Conservation (phyloP, 208 protist species). For the Wallacemonas sp. region DNA sequence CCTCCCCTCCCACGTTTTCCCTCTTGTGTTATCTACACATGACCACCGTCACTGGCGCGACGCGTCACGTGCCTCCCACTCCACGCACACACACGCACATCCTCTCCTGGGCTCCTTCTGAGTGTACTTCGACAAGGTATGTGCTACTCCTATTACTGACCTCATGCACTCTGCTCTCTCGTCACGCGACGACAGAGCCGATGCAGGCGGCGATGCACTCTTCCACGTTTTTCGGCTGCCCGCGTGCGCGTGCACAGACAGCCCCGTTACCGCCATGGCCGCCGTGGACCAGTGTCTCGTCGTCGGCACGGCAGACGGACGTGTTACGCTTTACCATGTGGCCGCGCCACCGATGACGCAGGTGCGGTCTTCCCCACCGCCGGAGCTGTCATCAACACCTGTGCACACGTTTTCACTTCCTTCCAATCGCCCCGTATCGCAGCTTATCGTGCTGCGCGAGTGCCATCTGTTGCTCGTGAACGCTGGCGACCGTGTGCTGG, state of each 20-base stretch:
- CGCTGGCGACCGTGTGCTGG: conserved; percentile 19
- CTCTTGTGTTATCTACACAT: too few species aligned
- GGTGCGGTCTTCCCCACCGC: not conserved
- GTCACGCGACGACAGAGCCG: not conserved
- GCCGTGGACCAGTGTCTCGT: conserved; percentile 39
- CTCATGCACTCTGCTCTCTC: too few species aligned
- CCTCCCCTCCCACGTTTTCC: too few species aligned
- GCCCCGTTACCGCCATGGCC: conserved; percentile 40
- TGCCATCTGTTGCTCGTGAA: conserved; percentile 1
- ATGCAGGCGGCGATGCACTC: not conserved
- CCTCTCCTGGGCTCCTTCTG: too few species aligned
- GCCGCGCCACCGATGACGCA: not conserved
- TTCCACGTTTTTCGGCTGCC: not conserved
- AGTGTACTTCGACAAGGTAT: too few species aligned
- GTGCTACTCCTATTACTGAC: too few species aligned
- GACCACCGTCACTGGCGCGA: too few species aligned
- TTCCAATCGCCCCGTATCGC: conserved; percentile 32
- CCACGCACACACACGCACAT: too few species aligned
- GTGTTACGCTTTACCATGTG: conserved; percentile 43
- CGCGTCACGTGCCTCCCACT: too few species aligned
- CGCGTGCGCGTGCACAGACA: not conserved
- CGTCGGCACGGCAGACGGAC: conserved; percentile 57
- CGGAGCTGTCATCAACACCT: conserved; percentile 2
- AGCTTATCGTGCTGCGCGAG: conserved; percentile 29
- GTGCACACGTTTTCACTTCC: conserved; percentile 10